These are phyloP conservation scores for Aciculosporium take DNA, from an alignment of 2,329 filamentous ascomycete genomes.

Conservation along the genomic window DNA sequence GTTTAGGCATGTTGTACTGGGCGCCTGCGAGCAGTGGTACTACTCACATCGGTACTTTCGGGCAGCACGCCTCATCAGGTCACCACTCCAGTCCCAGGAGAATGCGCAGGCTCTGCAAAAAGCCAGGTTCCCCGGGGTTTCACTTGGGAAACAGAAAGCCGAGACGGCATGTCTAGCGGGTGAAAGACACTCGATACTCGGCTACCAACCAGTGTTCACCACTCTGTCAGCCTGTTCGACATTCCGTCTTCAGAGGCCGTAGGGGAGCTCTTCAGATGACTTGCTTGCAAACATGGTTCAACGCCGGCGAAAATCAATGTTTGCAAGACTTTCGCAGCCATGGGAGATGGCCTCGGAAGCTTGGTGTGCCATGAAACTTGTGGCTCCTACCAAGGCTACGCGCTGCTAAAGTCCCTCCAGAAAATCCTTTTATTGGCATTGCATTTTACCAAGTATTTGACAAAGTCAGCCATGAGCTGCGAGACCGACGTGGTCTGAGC, in stretches of 20 bases:
- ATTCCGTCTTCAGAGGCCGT: background rate
- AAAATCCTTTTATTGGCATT: too few relatives aligned
- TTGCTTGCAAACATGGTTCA: background rate
- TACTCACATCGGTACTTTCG: too few relatives aligned
- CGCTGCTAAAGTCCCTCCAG: too few relatives aligned
- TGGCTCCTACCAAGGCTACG: background rate
- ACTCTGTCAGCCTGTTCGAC: background rate
- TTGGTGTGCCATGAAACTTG: background rate
- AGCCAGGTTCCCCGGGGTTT: background rate
- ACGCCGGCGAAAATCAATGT: background rate
- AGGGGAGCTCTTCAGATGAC: background rate
- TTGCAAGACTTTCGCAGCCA: background rate
- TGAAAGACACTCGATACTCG: background rate
- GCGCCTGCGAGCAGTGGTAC: too few relatives aligned
- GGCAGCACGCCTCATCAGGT: background rate
- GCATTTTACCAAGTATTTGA: too few relatives aligned
- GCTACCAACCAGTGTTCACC: too few relatives aligned
- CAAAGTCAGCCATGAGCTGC: background rate
- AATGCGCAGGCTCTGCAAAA: conserved; percentile 7
- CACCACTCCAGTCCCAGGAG: conserved; percentile 8
- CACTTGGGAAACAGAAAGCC: conserved; percentile 1
- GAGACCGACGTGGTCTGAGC: background rate
- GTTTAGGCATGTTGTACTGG: too few relatives aligned
- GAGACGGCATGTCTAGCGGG: background rate
- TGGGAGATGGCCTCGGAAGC: background rate